These are phyloP conservation scores for Pestalotiopsis sp. DNA, from an alignment of 2,329 filamentous ascomycete genomes.

Conservation along the genomic window DNA sequence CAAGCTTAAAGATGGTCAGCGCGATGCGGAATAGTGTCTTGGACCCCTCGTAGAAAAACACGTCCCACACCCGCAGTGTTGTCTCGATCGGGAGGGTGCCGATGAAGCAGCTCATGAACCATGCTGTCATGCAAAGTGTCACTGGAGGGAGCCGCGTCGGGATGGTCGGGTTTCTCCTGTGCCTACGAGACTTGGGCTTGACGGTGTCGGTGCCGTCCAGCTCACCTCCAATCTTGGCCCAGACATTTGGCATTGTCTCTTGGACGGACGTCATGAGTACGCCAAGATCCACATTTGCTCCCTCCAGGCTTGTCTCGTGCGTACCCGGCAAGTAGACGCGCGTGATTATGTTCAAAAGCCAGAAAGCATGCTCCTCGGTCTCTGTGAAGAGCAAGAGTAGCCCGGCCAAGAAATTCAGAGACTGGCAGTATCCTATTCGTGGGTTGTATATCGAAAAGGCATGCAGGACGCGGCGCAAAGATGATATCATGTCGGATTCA, in stretches of 20 bases:
- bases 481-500: constrained; percentile 78
- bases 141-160: constrained; percentile 76
- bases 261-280: constrained; percentile 87
- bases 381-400: constrained; percentile 84
- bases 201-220: constrained; percentile 50
- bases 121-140: constrained; percentile 88
- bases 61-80: constrained; percentile 90
- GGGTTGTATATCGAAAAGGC: constrained; percentile 92
- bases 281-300: constrained; percentile 89
- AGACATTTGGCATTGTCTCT: constrained; percentile 79
- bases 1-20: constrained; percentile 85
- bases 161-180: constrained; percentile 38
- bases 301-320: constrained; percentile 86
- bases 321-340: constrained; percentile 86
- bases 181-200: constrained; percentile 38
- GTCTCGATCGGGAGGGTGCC: constrained; percentile 90
- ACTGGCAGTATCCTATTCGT: constrained; percentile 91
- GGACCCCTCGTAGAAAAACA: constrained; percentile 92
- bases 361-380: constrained; percentile 88
- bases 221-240: constrained; percentile 84
- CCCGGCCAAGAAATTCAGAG: constrained; percentile 90
- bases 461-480: constrained; percentile 80
- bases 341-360: constrained; percentile 91
- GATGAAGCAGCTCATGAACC: constrained; percentile 98
- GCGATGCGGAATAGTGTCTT: constrained; percentile 93